These are phyloP conservation scores for Aspergillus tamarii DNA, from an alignment of 2,329 filamentous ascomycete species.

Conservation along the genomic window DNA sequence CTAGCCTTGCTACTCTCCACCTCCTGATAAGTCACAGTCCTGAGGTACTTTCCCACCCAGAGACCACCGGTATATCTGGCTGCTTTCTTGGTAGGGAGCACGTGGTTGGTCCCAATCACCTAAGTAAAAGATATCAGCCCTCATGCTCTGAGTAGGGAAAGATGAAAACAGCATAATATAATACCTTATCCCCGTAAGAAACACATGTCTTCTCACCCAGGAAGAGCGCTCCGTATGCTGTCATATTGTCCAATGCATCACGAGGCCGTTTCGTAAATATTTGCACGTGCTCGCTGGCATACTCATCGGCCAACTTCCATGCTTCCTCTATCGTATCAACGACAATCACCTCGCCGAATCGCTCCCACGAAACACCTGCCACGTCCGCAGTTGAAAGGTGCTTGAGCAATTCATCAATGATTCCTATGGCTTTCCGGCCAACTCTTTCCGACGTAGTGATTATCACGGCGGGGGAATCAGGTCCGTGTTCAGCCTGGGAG, in stretches of 20 bases:
- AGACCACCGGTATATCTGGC: slow-evolving; percentile 56
- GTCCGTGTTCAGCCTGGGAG: not conserved
- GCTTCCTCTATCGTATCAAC: not conserved
- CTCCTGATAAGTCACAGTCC: slow-evolving; percentile 59
- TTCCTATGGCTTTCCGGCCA: not conserved
- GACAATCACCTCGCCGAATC: not conserved
- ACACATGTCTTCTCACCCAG: slow-evolving; percentile 58
- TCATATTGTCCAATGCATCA: slow-evolving; percentile 56
- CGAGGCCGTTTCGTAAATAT: slow-evolving; percentile 48
- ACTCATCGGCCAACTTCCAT: not conserved
- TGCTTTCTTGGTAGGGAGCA: slow-evolving; percentile 54
- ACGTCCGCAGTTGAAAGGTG: not conserved
- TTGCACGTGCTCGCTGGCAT: not conserved
- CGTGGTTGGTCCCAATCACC: slow-evolving; percentile 60
- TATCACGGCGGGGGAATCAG: not conserved
- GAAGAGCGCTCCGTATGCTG: slow-evolving; percentile 55
- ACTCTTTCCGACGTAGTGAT: not conserved
- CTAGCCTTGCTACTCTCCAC: slow-evolving; percentile 49
- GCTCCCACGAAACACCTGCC: not conserved
- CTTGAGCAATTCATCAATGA: not conserved
- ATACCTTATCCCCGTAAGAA: slow-evolving; percentile 57
- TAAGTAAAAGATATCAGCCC: not conserved
- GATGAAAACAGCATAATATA: slow-evolving; percentile 6
- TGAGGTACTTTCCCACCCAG: slow-evolving; percentile 59
- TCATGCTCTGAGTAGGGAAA: not conserved